These are phyloP conservation scores for Tylopilus intermedius DNA, from an alignment of 768 basidiomycete species.

Conservation along the genomic window DNA sequence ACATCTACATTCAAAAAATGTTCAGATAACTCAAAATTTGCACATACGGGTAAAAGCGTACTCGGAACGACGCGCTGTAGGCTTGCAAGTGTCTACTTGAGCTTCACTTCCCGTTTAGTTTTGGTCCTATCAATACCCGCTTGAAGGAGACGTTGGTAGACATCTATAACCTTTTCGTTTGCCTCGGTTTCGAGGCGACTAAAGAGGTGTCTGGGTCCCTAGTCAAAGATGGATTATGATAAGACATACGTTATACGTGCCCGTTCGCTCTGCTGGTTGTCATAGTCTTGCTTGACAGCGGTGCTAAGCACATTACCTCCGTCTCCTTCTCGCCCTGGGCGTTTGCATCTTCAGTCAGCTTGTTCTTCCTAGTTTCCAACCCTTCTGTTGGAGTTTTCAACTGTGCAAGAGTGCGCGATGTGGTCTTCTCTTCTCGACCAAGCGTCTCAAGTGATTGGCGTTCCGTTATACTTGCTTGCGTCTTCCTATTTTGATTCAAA, in stretches of 20 bases:
- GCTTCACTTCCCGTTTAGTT: constrained; percentile 72
- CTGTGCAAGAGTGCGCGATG: constrained; percentile 56
- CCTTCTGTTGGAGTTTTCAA: constrained; percentile 67
- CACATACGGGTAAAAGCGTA: constrained; percentile 22
- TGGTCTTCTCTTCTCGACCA: constrained; percentile 76
- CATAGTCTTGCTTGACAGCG: too few relatives aligned
- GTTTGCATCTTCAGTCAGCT: constrained; percentile 50
- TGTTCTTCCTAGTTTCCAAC: constrained; percentile 52
- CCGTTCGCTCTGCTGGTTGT: constrained; percentile 81
- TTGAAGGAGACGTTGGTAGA: constrained; percentile 80
- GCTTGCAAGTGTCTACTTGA: constrained; percentile 81
- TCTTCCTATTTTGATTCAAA: constrained; percentile 51
- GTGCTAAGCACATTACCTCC: constrained; percentile 40
- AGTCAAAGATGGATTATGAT: neutral
- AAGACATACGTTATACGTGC: constrained; percentile 61
- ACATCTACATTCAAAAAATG: constrained; percentile 51
- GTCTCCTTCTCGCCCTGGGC: constrained; percentile 46
- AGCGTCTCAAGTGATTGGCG: constrained; percentile 81
- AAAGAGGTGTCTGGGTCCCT: neutral
- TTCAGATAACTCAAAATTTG: neutral
- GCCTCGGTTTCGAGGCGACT: constrained; percentile 89
- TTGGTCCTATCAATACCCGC: constrained; percentile 88
- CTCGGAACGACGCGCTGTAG: constrained; percentile 90
- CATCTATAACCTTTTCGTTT: constrained; percentile 83
- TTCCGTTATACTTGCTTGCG: constrained; percentile 72